phyloP scores from a whole-genome alignment of 805 yeast genomes.

The Yarrowia sp. region DNA sequence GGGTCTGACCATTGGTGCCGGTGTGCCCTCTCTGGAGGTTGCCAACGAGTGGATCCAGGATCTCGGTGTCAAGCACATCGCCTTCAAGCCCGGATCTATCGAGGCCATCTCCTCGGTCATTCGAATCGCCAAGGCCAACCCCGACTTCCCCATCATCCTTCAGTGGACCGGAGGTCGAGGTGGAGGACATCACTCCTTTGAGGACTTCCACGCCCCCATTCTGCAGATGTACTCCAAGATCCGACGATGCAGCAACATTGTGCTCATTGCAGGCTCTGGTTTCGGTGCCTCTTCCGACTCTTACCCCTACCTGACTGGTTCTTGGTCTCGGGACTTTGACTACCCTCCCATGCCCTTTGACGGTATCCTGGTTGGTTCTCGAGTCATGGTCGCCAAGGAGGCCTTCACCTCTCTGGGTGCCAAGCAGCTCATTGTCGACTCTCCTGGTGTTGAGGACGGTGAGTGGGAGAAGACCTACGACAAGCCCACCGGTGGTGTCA shows the following conservation, averaged over 20 bases:
- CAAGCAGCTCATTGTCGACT: slow-evolving; percentile 86
- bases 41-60: slow-evolving; percentile 95
- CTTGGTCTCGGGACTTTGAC: slow-evolving; percentile 86
- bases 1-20: slow-evolving; percentile 97
- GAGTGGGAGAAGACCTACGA: slow-evolving; percentile 95
- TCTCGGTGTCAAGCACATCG: slow-evolving; percentile 89
- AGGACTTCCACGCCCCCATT: slow-evolving; percentile 98
- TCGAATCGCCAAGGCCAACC: slow-evolving; percentile 93
- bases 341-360: slow-evolving; percentile 99
- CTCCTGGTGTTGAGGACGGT: slow-evolving; percentile 86
- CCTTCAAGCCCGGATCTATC: slow-evolving; percentile 96
- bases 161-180: slow-evolving; percentile 99
- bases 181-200: slow-evolving; percentile 99
- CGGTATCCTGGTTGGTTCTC: slow-evolving; percentile 93
- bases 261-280: slow-evolving; percentile 96
- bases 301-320: slow-evolving; percentile 96
- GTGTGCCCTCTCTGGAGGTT: slow-evolving; percentile 97
- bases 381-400: slow-evolving; percentile 98
- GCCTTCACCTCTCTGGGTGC: slow-evolving; percentile 94
- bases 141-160: slow-evolving; percentile 92
- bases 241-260: slow-evolving; percentile 87
- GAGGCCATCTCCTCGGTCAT: slow-evolving; percentile 89
- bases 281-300: slow-evolving; percentile 97
- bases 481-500: slow-evolving; percentile 95
- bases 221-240: slow-evolving; percentile 94